Evolutionary conservation across 768 basidiomycete species (phyloP).

Genomic region (Pholiota conissans): DNA sequence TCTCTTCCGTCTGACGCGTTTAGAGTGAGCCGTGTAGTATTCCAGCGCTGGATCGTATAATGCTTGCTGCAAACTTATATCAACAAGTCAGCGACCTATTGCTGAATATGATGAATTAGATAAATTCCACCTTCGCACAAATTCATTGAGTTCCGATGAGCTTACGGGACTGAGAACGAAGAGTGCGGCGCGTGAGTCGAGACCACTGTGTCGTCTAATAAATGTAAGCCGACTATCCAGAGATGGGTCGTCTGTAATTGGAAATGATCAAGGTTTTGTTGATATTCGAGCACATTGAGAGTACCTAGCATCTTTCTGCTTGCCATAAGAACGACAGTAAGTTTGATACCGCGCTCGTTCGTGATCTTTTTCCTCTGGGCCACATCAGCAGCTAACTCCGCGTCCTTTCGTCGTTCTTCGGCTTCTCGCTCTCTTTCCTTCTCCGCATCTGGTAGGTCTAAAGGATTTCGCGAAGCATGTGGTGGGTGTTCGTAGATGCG

Average conservation of each 20-base stretch:
- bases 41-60: conserved; percentile 88
- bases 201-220: conserved; percentile 83
- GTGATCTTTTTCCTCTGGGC: conserved; percentile 76
- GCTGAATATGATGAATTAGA: not conserved
- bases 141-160: conserved; percentile 82
- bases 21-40: conserved; percentile 91
- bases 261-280: not conserved
- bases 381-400: conserved; percentile 79
- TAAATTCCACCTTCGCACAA: conserved; percentile 68
- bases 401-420: conserved; percentile 73
- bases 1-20: conserved; percentile 88
- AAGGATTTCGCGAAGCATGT: conserved; percentile 46
- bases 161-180: conserved; percentile 96
- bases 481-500: conserved; percentile 72
- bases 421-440: conserved; percentile 56
- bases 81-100: conserved; percentile 4
- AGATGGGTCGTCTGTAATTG: conserved; percentile 69
- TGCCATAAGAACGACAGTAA: conserved; percentile 94
- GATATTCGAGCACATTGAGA: not conserved
- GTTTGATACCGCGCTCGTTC: conserved; percentile 86
- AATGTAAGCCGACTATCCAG: conserved; percentile 83
- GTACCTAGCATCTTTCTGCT: conserved; percentile 83
- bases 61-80: conserved; percentile 77
- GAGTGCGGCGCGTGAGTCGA: conserved; percentile 89
- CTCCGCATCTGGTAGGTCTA: conserved; percentile 54